phyloP scores from a whole-genome alignment of 768 basidiomycete genomes.

The Termitomyces bulborhizus region DNA sequence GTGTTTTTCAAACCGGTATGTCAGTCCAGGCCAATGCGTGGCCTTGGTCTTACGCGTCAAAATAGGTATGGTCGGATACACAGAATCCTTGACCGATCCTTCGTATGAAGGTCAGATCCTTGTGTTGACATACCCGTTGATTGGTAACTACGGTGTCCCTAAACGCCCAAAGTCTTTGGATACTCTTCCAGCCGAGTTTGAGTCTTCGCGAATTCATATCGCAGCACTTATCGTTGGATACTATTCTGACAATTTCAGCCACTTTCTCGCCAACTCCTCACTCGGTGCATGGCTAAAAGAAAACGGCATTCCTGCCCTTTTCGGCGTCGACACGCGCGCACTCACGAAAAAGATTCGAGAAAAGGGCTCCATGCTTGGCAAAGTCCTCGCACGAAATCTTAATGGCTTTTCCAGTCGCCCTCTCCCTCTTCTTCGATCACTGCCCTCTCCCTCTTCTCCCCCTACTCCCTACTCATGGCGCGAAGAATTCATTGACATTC shows the following conservation, averaged over 20 bases:
- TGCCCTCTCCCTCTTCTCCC: slow-evolving; percentile 45
- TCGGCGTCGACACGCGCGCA: slow-evolving; percentile 93
- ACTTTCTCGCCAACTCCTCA: slow-evolving; percentile 87
- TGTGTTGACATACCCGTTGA: slow-evolving; percentile 91
- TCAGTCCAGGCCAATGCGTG: slow-evolving; percentile 1
- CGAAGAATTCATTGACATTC: slow-evolving; percentile 75
- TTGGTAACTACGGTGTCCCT: slow-evolving; percentile 98
- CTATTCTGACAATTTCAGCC: slow-evolving; percentile 92
- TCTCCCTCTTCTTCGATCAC: slow-evolving; percentile 24
- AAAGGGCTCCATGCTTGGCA: slow-evolving; percentile 89
- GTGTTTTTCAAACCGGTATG: slow-evolving; percentile 98
- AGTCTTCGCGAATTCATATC: slow-evolving; percentile 92
- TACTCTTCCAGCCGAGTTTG: slow-evolving; percentile 71
- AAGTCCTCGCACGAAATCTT: slow-evolving; percentile 61
- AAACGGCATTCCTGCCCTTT: slow-evolving; percentile 90
- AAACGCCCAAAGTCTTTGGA: slow-evolving; percentile 48
- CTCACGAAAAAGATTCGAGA: slow-evolving; percentile 95
- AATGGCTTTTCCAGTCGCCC: slow-evolving; percentile 35
- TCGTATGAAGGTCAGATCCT: slow-evolving; percentile 99
- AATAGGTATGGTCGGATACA: slow-evolving; percentile 98
- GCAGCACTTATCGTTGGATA: slow-evolving; percentile 88
- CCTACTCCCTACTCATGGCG: slow-evolving; percentile 60
- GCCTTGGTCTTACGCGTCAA: slow-evolving; percentile 7
- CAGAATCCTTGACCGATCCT: slow-evolving; percentile 96
- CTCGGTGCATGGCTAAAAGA: slow-evolving; percentile 92